Evolutionary conservation across 805 yeast species (phyloP).

Genomic region (Nakazawaea pomicola): DNA sequence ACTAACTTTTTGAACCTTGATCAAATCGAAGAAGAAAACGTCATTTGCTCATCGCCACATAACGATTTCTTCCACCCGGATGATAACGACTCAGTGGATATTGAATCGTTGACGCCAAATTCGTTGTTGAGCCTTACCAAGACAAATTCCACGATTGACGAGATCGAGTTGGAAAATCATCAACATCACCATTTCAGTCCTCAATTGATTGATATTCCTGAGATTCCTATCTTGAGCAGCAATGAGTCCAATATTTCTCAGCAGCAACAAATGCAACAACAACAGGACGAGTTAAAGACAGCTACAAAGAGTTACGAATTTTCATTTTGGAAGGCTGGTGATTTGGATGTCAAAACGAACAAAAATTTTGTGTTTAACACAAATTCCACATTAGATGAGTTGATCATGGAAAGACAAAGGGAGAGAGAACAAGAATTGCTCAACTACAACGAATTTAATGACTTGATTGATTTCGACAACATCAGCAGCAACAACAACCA

Average conservation of each 20-base stretch:
- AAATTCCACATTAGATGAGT: slow-evolving; percentile 11
- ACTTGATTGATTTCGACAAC: slow-evolving; percentile 13
- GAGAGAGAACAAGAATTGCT: slow-evolving; percentile 14
- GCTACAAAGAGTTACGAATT: slow-evolving; percentile 3
- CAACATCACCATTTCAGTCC: slow-evolving; percentile 7
- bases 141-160: slow-evolving; percentile 17
- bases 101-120: slow-evolving; percentile 15
- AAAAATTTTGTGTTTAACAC: slow-evolving; percentile 11
- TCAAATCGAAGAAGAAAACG: not conserved
- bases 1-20: slow-evolving; percentile 10
- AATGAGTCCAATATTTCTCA: too few species aligned
- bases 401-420: slow-evolving; percentile 12
- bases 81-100: slow-evolving; percentile 14
- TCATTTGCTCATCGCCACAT: slow-evolving; percentile 5
- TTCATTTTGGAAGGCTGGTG: slow-evolving; percentile 9
- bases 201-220: slow-evolving; percentile 12
- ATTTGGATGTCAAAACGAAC: not conserved
- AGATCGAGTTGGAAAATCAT: slow-evolving; percentile 7
- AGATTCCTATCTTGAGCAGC: slow-evolving; percentile 4
- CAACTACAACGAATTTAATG: slow-evolving; percentile 14
- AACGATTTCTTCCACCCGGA: slow-evolving; percentile 2
- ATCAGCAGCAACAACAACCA: not conserved
- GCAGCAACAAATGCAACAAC: not conserved
- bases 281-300: not conserved
- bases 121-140: slow-evolving; percentile 16